Evolutionary conservation across 352 stramenopile species (phyloP).

Genomic region (Bremia lactucae): DNA sequence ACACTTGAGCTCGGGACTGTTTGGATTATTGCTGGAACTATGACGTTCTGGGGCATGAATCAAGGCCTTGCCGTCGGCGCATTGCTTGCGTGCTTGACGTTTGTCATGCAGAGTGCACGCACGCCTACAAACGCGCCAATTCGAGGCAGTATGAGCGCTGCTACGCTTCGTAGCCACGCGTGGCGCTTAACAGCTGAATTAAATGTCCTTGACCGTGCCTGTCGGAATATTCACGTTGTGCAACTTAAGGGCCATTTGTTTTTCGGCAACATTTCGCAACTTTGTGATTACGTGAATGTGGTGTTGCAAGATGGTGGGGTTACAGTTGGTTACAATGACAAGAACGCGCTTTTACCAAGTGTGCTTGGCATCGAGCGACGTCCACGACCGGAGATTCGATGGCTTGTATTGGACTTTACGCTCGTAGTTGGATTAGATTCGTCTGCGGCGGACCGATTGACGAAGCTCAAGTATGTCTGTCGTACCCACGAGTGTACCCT

Average conservation of each 20-base stretch:
- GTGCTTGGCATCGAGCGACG: constrained; percentile 12
- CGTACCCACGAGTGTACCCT: constrained; percentile 54
- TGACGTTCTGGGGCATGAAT: constrained; percentile 91
- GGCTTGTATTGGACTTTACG: constrained; percentile 87
- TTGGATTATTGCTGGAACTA: constrained; percentile 83
- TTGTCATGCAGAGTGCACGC: constrained; percentile 83
- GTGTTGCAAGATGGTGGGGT: constrained; percentile 44
- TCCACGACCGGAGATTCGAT: constrained; percentile 27
- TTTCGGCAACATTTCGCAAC: constrained; percentile 86
- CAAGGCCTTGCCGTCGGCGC: constrained; percentile 80
- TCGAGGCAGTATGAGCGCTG: constrained; percentile 84
- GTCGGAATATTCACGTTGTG: constrained; percentile 69
- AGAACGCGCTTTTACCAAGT: constrained; percentile 10
- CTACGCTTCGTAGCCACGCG: constrained; percentile 78
- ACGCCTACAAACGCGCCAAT: constrained; percentile 81
- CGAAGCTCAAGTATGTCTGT: constrained; percentile 73
- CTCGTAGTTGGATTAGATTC: constrained; percentile 88
- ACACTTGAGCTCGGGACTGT: constrained; percentile 85
- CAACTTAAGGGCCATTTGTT: constrained; percentile 78
- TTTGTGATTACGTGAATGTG: constrained; percentile 81
- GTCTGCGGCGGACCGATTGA: constrained; percentile 62
- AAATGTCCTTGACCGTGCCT: constrained; percentile 61
- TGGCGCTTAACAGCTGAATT: constrained; percentile 73
- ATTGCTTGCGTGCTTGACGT: constrained; percentile 82
- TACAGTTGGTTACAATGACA: constrained; percentile 2